Evolutionary conservation across 306 rosid genomes (phyloP).

Genomic region (Cicer cuneatum): DNA sequence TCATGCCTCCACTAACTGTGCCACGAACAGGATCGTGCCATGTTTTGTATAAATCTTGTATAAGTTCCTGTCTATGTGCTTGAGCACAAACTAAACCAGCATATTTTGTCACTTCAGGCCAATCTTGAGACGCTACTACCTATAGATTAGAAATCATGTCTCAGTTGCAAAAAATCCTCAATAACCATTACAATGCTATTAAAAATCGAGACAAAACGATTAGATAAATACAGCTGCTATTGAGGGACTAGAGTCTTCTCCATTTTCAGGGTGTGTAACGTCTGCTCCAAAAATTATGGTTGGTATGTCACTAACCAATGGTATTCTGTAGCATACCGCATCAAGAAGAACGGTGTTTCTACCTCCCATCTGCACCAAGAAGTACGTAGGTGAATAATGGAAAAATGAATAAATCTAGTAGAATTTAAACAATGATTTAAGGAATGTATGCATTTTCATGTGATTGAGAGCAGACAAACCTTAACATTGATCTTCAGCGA

Average conservation of each 20-base stretch:
- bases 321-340: constrained; percentile 82
- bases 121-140: constrained; percentile 99
- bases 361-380: constrained; percentile 88
- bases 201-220: neutral
- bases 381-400: neutral
- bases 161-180: constrained; percentile 39
- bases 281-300: constrained; percentile 98
- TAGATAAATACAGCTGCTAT: constrained; percentile 79
- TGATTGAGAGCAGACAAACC: constrained; percentile 50
- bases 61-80: constrained; percentile 94
- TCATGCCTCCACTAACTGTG: constrained; percentile 86
- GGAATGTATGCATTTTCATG: constrained; percentile 20
- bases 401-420: neutral
- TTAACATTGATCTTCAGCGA: constrained; percentile 92
- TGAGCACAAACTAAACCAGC: constrained; percentile 96
- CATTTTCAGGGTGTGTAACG: constrained; percentile 96
- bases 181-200: neutral
- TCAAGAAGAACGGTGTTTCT: constrained; percentile 89
- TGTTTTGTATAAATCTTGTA: constrained; percentile 83
- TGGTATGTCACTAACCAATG: constrained; percentile 88
- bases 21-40: constrained; percentile 97
- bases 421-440: neutral
- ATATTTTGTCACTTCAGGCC: constrained; percentile 97
- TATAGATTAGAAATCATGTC: constrained; percentile 47
- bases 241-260: constrained; percentile 97